Base-by-base conservation (phyloP, 805 yeast species). In the Spathaspora boniae region DNA sequence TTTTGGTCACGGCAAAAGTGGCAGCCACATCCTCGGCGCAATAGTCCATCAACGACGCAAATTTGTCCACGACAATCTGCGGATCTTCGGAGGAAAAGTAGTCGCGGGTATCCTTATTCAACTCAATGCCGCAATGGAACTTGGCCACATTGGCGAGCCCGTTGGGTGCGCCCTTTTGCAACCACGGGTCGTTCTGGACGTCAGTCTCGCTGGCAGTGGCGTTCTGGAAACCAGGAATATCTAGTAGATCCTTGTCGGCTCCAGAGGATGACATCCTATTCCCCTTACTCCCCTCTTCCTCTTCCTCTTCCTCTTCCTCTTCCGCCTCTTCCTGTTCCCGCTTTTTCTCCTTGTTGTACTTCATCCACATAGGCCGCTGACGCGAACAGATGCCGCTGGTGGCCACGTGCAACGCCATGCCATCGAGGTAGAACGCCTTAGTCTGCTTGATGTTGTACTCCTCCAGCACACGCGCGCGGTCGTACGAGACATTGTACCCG, bases 401-500 rank as follows among this genome's bases (percentile, higher is more conserved):
- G 1, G 98, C 94, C 22, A 89, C 78, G 58, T 93, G 99, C 14
- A 93, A 62, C 1, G 97, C 82, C 88, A 91, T 85, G 1, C 95
- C 89, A 57, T 93, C 99, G 39, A 94, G 45, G 50, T 67, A 93
- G 58, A 87, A 88, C 2, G 86, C 84, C 45, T 81, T 78, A 1
- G 95, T 69, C 29, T 68, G 74, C 21, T 65, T 57, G 23, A 89
- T 53, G 47, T 72, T 70, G 60, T 93, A 93, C 54, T 93, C 98
- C 37, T 93, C 97, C 20, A 65, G 46, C 1, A 91, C 77, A 23
- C 95, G 70, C 1, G 96, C 91, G 29, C 99, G 71, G 58, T 93
- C 99, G 52, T 80, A 93, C 5, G 93, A 80, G 2, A 93, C 82
- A 51, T 91, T 88, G 56, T 87, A 96, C 0, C 99, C 99, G 3